Evolutionary conservation across 1,139 yeast genomes (phyloP).

Genomic region (Meyerozyma carpophila): DNA sequence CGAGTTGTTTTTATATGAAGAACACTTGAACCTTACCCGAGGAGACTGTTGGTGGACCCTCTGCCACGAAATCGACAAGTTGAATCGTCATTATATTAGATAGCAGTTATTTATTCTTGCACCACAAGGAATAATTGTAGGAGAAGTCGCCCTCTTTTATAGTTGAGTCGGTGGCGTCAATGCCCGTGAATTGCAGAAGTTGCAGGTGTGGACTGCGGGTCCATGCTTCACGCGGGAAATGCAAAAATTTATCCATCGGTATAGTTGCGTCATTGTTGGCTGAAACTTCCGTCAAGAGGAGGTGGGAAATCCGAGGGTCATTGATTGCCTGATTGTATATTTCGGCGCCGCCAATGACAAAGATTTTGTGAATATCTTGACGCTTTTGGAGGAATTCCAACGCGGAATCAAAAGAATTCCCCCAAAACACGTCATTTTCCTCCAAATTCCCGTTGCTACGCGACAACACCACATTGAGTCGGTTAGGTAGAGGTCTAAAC

Average conservation of each 20-base stretch:
- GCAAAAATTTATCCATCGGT: constrained; percentile 63
- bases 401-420: constrained; percentile 44
- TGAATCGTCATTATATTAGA: constrained; percentile 28
- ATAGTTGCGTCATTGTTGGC: constrained; percentile 25
- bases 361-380: constrained; percentile 48
- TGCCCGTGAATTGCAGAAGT: constrained; percentile 38
- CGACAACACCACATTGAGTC: constrained; percentile 74
- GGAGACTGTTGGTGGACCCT: constrained; percentile 29
- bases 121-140: constrained; percentile 51
- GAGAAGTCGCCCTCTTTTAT: constrained; percentile 44
- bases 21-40: constrained; percentile 24
- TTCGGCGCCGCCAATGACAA: constrained; percentile 92
- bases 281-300: constrained; percentile 71
- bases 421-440: constrained; percentile 33
- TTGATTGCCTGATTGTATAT: constrained; percentile 57
- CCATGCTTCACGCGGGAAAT: constrained; percentile 34
- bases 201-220: constrained; percentile 26
- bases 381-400: constrained; percentile 18
- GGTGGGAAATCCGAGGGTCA: constrained; percentile 42
- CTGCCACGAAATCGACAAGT: constrained; percentile 29
- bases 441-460: constrained; percentile 23
- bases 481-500: constrained; percentile 75
- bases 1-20: constrained; percentile 79
- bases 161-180: constrained; percentile 29
- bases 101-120: constrained; percentile 11